Evolutionary conservation across 2,329 filamentous ascomycete genomes (phyloP).

Genomic region (Colletotrichum truncatum): DNA sequence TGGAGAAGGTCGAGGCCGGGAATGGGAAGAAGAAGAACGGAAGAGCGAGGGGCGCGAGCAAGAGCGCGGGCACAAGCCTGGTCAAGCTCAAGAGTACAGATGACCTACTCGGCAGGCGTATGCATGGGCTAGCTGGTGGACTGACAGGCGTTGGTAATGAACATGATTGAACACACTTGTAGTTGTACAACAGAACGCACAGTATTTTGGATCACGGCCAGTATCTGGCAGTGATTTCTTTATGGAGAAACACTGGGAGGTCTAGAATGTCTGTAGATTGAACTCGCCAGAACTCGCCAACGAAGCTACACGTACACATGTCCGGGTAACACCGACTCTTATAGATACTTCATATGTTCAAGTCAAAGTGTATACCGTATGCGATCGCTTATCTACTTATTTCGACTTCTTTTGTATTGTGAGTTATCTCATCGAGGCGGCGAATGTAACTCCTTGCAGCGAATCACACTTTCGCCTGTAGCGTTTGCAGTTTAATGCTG

Average conservation of each 20-base stretch:
- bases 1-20: conserved; percentile 34
- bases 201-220: neutral
- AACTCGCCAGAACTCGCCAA: conserved; percentile 18
- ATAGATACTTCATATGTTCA: conserved; percentile 1
- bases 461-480: too few species aligned
- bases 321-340: neutral
- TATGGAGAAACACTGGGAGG: neutral
- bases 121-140: conserved; percentile 65
- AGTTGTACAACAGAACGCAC: neutral
- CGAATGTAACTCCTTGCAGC: too few species aligned
- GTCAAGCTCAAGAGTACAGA: conserved; percentile 66
- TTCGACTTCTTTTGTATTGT: too few species aligned
- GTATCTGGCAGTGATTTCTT: neutral
- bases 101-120: conserved; percentile 64
- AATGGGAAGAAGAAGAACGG: conserved; percentile 33
- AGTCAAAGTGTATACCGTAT: too few species aligned
- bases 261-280: conserved; percentile 21
- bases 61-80: conserved; percentile 56
- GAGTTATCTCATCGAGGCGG: too few species aligned
- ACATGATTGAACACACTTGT: conserved; percentile 32
- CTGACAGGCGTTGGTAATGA: conserved; percentile 60
- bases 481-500: too few species aligned
- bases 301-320: conserved; percentile 20
- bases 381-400: too few species aligned
- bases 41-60: conserved; percentile 44